Evolutionary conservation across 2,329 filamentous ascomycete genomes (phyloP).

Genomic region (Alternaria sp.): DNA sequence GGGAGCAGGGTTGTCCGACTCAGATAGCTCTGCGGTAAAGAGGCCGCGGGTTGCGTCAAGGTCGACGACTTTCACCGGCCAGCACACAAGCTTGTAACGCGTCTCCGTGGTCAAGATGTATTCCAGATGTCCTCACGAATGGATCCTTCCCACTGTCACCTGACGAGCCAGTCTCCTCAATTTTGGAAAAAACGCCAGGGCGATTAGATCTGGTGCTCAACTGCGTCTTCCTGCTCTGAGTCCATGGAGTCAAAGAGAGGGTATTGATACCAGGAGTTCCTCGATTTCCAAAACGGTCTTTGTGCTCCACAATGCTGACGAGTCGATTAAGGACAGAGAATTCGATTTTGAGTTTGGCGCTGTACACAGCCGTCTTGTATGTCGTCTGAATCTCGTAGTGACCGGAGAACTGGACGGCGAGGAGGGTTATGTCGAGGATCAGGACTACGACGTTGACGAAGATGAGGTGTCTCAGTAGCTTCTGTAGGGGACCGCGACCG

Average conservation of each 20-base stretch:
- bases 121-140: neutral
- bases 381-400: conserved; percentile 52
- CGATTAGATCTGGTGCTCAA: neutral
- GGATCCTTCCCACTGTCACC: conserved; percentile 1
- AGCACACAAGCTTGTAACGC: no score
- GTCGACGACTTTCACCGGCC: no score
- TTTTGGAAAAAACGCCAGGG: neutral
- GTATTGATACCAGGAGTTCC: neutral
- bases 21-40: no score
- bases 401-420: conserved; percentile 51
- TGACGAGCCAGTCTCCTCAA: neutral
- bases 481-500: conserved; percentile 2
- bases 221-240: neutral
- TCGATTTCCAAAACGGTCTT: conserved; percentile 4
- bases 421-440: conserved; percentile 50
- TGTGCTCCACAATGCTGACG: conserved; percentile 12
- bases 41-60: no score
- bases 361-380: conserved; percentile 53
- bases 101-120: neutral
- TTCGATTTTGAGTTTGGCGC: conserved; percentile 61
- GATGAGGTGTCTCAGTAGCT: conserved; percentile 35
- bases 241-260: conserved; percentile 1
- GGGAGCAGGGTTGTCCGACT: neutral
- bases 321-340: conserved; percentile 59
- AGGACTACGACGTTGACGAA: conserved; percentile 53